Base-by-base conservation (phyloP, 2,329 filamentous ascomycete genomes). In the Emericellopsis cladophorae region DNA sequence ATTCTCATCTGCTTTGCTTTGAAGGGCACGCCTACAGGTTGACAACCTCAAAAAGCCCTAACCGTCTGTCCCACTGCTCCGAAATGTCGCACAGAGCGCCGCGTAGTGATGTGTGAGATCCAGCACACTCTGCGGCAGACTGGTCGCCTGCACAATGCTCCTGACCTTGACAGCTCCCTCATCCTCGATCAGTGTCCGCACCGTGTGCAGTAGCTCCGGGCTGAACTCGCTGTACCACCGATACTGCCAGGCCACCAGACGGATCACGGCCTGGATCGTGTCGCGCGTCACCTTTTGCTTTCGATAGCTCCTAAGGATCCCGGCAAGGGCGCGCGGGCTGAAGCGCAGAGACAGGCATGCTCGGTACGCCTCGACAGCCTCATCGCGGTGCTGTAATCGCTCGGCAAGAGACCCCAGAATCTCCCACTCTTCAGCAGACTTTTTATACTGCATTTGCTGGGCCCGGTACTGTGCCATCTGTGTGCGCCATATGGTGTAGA, bases 171-270 rank as follows among this genome's bases (percentile, higher is more conserved):
- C 86, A 1, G 90, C 90, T 44, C 92, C 92, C 63, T 98, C 92
- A 50, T 95, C 89, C 62, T 96, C 92, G 56, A 98, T 98, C 49
- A 98, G 70, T 49, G 85, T 88, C 46, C 92, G 81, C 54, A 96
- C 85, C 4, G 85, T 82, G 60, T 81, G 86, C 41, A 98, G 74
- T 35, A 98, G 73, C 48, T 89, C 81, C 1, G 92, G 92, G 15
- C 89, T 95, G 65, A 98, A 98, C 74, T 98, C 92, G 42, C 89
- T 95, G 66, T 98, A 98, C 92, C 92, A 98, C 50, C 92, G 75
- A 64, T 95, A 98, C 65, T 98, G 92, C 92, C 92, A 98, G 11
- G 90, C 92, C 29, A 96, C 86, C 34, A 98, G 68, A 40, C 88
- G 73, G 49, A 98, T 95, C 44, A 95, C 70, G n/a, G 85, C 81